Base-by-base conservation (phyloP, 441 rosid genomes). In the Gossypium schwendimanii region DNA sequence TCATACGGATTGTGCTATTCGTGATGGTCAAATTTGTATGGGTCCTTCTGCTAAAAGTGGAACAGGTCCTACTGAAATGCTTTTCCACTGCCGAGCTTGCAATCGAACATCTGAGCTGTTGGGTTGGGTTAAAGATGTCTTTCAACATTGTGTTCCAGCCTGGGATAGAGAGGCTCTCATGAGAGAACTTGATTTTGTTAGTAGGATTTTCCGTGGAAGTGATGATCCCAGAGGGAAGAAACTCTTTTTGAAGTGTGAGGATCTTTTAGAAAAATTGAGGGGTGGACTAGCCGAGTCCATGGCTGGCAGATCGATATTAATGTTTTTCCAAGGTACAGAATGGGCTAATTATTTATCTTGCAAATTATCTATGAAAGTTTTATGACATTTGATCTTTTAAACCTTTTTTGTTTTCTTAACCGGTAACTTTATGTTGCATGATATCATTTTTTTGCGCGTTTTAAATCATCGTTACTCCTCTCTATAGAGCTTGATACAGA, bases 51-150 rank as follows among this genome's bases (percentile, higher is more conserved):
- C 83, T 18, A 91, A 91, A 86, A 90, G 79, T 71, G 89, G 86
- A 67, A 82, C 84, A 0, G 90, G 89, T 57, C 90, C 83, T 24
- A 80, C 87, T 60, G 99, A 95, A 74, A 95, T 95, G 98, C 85
- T 91, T 80, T 93, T 95, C 79, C 77, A 81, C 73, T 95, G 98
- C 74, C 81, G 90, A 81, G 97, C 97, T 9, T 93, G 98, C 82
- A 91, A 91, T 81, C 83, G 89, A 55, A 91, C 98, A 24, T 95
- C 97, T 49, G 99, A 93, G 84, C 85, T 93, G 60, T 82, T 95
- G 36, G 98, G 99, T 9, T 95, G 96, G 99, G 99, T 89, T 24
- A 95, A 91, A 82, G 97, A 95, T 79, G 98, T 93, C 71, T 95
- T 95, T 83, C 98, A 88, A 75, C 97, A 91, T 70, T 91, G 99